phyloP scores from a whole-genome alignment of 139 green algal species.

The Chlamydomonas schloesseri region DNA sequence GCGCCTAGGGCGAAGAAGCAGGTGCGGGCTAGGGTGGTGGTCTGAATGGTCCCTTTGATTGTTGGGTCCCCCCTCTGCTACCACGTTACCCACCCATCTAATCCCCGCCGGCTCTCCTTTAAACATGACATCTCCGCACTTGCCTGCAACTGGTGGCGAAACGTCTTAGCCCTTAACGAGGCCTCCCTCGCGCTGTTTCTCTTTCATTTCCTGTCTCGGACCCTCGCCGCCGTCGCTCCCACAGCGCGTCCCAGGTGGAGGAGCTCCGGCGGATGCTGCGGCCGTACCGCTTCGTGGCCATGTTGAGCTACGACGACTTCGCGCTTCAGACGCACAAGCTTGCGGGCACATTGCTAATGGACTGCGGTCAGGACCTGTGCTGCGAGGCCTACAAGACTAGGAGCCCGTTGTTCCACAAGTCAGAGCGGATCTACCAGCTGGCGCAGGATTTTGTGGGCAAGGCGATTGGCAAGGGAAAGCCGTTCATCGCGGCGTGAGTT shows the following conservation, averaged over 20 bases:
- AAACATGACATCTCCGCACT: no score
- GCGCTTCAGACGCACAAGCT: constrained; percentile 1
- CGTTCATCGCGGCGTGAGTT: background rate
- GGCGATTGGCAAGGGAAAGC: background rate
- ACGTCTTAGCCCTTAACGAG: no score
- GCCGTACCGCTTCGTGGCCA: constrained; percentile 7
- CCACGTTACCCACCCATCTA: no score
- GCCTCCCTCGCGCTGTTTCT: no score
- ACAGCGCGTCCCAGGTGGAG: background rate
- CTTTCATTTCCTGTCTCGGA: no score
- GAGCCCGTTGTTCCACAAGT: background rate
- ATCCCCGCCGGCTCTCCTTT: no score
- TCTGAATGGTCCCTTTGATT: no score
- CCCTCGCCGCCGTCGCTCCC: no score
- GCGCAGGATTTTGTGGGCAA: background rate
- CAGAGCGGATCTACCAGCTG: background rate
- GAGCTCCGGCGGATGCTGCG: background rate
- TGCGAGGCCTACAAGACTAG: constrained; percentile 15
- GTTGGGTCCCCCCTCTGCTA: no score
- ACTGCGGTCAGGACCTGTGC: background rate
- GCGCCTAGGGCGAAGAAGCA: no score
- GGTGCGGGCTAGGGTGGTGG: no score
- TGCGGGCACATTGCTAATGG: background rate
- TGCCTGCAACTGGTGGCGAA: no score
- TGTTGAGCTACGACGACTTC: constrained; percentile 28